Conservation (phyloP, 208 protist genomes). For the Leishmania mexicana region DNA sequence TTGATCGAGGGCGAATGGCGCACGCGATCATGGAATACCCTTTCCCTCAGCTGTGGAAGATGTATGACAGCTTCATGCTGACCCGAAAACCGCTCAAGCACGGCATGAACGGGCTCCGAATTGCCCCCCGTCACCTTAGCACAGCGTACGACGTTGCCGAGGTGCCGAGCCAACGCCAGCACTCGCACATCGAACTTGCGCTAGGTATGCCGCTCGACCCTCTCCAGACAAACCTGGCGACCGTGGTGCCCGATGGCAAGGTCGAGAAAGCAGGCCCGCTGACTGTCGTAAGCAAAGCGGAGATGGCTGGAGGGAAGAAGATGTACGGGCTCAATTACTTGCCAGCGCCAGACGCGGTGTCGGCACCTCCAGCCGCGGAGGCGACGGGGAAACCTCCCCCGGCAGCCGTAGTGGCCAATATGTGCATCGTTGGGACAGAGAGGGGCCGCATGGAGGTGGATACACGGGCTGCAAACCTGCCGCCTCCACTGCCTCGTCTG, state of each 20-base stretch:
- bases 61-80: slow-evolving; percentile 31
- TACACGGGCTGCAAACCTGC: neutral
- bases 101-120: slow-evolving; percentile 5
- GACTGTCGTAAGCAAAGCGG: neutral
- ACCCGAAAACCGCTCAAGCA: neutral
- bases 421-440: neutral
- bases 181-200: slow-evolving; percentile 2
- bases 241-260: neutral
- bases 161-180: neutral
- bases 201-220: neutral
- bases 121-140: slow-evolving; percentile 8
- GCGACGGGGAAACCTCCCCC: neutral
- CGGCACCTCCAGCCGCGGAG: neutral
- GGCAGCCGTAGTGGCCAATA: neutral
- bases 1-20: slow-evolving; percentile 18
- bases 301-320: neutral
- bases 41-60: slow-evolving; percentile 37
- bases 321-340: slow-evolving; percentile 3
- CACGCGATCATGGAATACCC: slow-evolving; percentile 21
- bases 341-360: neutral
- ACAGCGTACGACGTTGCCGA: slow-evolving; percentile 6
- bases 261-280: too few relatives aligned
- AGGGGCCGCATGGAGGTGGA: neutral
- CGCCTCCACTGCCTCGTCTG: neutral
- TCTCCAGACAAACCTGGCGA: slow-evolving; percentile 7